phyloP scores from a whole-genome alignment of 495 filamentous ascomycete genomes.

The Penicillium silybi region DNA sequence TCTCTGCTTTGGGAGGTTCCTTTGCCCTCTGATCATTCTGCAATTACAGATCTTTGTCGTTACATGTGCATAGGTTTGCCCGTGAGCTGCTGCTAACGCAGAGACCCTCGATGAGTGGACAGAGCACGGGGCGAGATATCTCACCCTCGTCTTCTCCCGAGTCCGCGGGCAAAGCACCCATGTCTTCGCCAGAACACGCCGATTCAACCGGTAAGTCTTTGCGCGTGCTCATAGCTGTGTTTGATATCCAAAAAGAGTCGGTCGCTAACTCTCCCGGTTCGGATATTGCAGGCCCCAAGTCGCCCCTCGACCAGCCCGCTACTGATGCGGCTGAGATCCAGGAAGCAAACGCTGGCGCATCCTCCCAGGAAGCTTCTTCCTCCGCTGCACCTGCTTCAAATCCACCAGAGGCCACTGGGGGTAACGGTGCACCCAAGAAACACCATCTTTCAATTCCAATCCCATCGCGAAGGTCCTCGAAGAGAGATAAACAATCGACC shows the following conservation, averaged over 20 bases:
- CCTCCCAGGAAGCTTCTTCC: conserved; percentile 20
- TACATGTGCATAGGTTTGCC: neutral
- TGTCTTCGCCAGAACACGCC: conserved; percentile 29
- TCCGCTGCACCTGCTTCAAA: conserved; percentile 14
- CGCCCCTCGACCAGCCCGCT: conserved; percentile 23
- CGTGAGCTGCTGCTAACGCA: neutral
- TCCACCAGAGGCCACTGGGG: conserved; percentile 9
- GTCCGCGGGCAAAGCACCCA: conserved; percentile 32
- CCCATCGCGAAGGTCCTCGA: conserved; percentile 67
- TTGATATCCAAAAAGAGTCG: neutral
- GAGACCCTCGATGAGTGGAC: conserved; percentile 37
- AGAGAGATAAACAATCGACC: conserved; percentile 56
- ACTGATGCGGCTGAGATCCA: conserved; percentile 25
- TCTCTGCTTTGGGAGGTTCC: conserved; percentile 9
- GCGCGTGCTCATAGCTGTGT: neutral
- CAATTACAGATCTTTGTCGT: conserved; percentile 1
- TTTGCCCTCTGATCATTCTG: neutral
- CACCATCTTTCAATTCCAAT: conserved; percentile 55
- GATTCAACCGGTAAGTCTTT: conserved; percentile 20
- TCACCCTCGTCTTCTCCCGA: conserved; percentile 30
- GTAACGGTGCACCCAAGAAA: conserved; percentile 45
- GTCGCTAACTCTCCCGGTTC: conserved; percentile 14
- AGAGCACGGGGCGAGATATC: conserved; percentile 35
- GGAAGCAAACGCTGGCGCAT: conserved; percentile 22
- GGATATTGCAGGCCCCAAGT: conserved; percentile 27